Evolutionary conservation across 2,329 filamentous ascomycete species (phyloP), one percentile per base, ranked within the genome.

Genomic region (Pseudocercospora cruenta): DNA sequence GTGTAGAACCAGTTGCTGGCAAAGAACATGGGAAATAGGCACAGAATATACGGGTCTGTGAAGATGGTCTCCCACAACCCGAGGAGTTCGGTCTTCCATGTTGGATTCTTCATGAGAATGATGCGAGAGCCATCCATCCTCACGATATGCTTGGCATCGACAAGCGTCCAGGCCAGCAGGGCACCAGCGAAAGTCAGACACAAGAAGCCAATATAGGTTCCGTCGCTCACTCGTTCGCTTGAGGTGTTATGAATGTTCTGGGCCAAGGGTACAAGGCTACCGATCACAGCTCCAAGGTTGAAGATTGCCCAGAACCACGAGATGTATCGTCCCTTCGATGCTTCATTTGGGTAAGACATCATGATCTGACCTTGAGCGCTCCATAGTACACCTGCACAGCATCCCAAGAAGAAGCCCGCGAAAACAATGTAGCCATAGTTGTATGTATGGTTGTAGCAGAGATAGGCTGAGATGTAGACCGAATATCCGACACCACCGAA

Each of bases 271-370:
- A 93, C 86, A 81, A 88, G 76, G 74, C 89, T 88, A 67, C 94
- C 93, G 78, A 97, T 92, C 66, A 96, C 93, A 72, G 89, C 93
- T 71, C 93, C 93, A 62, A 93, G 79, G 80, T 97, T 97, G 85
- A 97, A 97, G 74, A 97, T 95, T 77, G 93, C 88, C 93, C 94
- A 97, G 81, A 96, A 97, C 82, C 88, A 89, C 65, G 91, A 91
- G 78, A 97, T 96, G 78, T 93, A 96, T 67, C 89, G 88, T 53
- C 93, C 93, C 83, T 97, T 97, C 68, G 87, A 86, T 39, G 87
- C 80, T 80, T 97, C 93, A 19, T 86, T 83, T 2, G 93, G 93
- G 78, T 97, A 97, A 43, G 91, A 88, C 87, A 96, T 94, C 90
- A 94, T 94, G 74, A 94, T 92, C 67, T 90, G 88, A 64, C 91